A percentile compares a stretch with the other conserved stretches of the same genome.
Evolutionary conservation across 768 basidiomycete genomes (phyloP).

Genomic region (Mycena amicta): DNA sequence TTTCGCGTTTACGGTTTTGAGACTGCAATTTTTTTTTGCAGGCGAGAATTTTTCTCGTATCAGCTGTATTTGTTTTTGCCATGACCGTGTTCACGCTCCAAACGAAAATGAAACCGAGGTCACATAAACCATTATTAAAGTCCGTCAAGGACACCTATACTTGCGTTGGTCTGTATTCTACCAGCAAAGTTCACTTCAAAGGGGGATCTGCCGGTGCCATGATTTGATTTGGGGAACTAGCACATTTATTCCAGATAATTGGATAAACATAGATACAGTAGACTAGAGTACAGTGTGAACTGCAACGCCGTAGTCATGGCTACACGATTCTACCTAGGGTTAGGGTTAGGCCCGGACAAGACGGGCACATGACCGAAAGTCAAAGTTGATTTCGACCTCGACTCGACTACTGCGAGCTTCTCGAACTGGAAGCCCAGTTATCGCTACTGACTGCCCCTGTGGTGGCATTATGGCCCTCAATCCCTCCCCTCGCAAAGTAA

Average conservation of each 20-base stretch:
- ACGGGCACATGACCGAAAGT: not conserved
- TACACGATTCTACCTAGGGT: too few relatives aligned
- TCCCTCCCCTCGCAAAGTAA: slow-evolving; percentile 70
- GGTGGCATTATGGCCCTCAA: slow-evolving; percentile 57
- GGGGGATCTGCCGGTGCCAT: too few relatives aligned
- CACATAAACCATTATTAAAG: not conserved
- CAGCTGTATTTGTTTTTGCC: not conserved
- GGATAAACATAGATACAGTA: too few relatives aligned
- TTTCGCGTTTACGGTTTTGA: not conserved
- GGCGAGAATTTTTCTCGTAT: not conserved
- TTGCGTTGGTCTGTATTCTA: too few relatives aligned
- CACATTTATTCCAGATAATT: too few relatives aligned
- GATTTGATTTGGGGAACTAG: too few relatives aligned
- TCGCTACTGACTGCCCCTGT: slow-evolving; percentile 1
- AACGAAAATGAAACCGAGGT: not conserved
- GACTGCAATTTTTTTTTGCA: not conserved
- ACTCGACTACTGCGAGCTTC: not conserved
- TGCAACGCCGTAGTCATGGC: too few relatives aligned
- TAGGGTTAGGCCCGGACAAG: too few relatives aligned
- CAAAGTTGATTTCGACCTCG: not conserved
- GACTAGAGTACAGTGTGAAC: too few relatives aligned
- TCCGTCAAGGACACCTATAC: not conserved
- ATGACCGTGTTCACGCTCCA: not conserved
- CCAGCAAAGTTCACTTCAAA: too few relatives aligned
- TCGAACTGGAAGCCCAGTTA: not conserved